Evolutionary conservation across 2,329 filamentous ascomycete genomes (phyloP), one percentile per base, ranked within the genome.

Genomic region (Colletotrichum higginsianum): DNA sequence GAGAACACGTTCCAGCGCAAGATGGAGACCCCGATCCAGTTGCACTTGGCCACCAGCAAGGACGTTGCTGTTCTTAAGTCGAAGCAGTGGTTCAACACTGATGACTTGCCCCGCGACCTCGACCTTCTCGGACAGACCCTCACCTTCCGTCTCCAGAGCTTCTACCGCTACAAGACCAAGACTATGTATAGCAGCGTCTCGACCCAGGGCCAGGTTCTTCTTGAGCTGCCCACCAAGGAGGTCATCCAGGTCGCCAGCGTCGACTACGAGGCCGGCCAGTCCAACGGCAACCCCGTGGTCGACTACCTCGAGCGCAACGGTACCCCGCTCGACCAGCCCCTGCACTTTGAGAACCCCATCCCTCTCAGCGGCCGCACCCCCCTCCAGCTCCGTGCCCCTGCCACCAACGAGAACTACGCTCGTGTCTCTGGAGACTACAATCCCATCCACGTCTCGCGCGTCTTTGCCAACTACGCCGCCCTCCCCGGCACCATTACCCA

Each of bases 1-100:
- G 93, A 98, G 85, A 99, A 98, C 85, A 99, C 97, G 8, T 99
- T 99, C 91, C 95, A 98, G 85, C 93, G 96, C 80, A 98, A 98
- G 89, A 90, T 92, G 8, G 96, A 99, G 85, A 97, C 94, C 1
- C 95, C 96, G 0, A 96, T 98, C 88, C 94, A 99, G 84, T 87
- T 99, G 38, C 93, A 97, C 79, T 89, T 99, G 60, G 91, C 88
- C 16, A 95, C 94, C 3, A 92, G 90, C 79, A 97, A 96, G 85
- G 97, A 99, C 77, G 92, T 99, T 50, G 96, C 96, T 57, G 93
- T 99, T 26, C 88, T 99, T 61, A 93, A 93, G 78, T 98, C 96
- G 30, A 99, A 99, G 89, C 93, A 98, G 82, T 99, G 96, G 96
- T 98, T 99, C 87, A 91, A 92, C 75, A 86, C 98, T 56, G 95